These are phyloP conservation scores for Amanita pallidorosea DNA, from an alignment of 768 basidiomycete genomes.

Conservation along the genomic window DNA sequence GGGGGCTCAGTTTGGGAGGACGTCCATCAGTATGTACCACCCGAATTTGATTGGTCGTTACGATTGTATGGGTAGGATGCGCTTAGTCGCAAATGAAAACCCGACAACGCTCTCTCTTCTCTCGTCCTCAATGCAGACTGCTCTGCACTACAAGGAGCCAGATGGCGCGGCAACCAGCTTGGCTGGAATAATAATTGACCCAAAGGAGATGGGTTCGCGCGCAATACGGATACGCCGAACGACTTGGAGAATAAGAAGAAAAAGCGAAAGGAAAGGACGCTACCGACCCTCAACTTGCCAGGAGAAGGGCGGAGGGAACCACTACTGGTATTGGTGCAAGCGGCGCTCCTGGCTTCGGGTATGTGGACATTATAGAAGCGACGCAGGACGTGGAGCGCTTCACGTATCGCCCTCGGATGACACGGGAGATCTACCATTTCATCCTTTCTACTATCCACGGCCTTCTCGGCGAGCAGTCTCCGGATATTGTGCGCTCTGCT, in stretches of 20 bases:
- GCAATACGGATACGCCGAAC: constrained; percentile 76
- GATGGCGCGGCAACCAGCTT: constrained; percentile 94
- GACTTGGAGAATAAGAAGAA: constrained; percentile 93
- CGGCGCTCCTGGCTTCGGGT: constrained; percentile 45
- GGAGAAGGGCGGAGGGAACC: constrained; percentile 50
- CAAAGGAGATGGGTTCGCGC: constrained; percentile 88
- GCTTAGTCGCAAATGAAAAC: no score
- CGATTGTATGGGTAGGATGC: no score
- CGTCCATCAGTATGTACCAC: no score
- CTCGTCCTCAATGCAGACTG: constrained; percentile 90
- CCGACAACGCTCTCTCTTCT: constrained; percentile 85
- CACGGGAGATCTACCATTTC: constrained; percentile 88
- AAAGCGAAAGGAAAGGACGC: constrained; percentile 56
- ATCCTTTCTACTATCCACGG: constrained; percentile 80
- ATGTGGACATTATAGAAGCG: constrained; percentile 87
- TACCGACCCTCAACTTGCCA: constrained; percentile 43
- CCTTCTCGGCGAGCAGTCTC: constrained; percentile 86
- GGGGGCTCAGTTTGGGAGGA: no score
- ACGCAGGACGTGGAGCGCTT: constrained; percentile 91
- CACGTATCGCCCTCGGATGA: constrained; percentile 88
- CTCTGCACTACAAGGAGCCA: constrained; percentile 78
- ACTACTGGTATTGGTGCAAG: background rate
- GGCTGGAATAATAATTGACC: constrained; percentile 82
- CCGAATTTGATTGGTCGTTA: no score
- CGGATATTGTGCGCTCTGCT: constrained; percentile 91